phyloP scores from a whole-genome alignment of 164 flowering plant species.

The Stephania yunnanensis region DNA sequence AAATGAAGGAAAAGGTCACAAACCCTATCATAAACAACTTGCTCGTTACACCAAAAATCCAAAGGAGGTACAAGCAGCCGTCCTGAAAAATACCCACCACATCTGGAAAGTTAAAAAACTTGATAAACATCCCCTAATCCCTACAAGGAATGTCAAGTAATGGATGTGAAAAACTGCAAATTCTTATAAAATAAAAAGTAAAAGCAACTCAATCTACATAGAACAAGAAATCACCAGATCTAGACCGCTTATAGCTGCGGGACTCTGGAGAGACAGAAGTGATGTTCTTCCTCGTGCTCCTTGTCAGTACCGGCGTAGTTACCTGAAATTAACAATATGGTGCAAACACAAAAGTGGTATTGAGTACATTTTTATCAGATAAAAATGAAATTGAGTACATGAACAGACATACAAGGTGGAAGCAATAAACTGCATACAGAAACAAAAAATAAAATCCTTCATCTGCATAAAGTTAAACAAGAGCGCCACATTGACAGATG shows the following conservation, averaged over 20 bases:
- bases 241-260: constrained; percentile 32
- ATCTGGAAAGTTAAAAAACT: background rate
- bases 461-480: no score
- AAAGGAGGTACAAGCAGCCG: constrained; percentile 46
- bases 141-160: background rate
- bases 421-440: no score
- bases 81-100: constrained; percentile 37
- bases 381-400: no score
- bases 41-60: constrained; percentile 54
- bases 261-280: constrained; percentile 28
- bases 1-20: constrained; percentile 15
- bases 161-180: background rate
- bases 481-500: no score
- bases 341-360: background rate
- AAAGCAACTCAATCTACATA: no score
- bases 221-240: constrained; percentile 35
- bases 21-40: constrained; percentile 44
- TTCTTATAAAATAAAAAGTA: background rate
- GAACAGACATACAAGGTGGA: no score
- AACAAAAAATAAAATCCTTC: no score
- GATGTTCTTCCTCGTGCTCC: constrained; percentile 12
- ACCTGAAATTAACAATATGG: constrained; percentile 15
- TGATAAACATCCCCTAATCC: constrained; percentile 6
- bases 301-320: constrained; percentile 5
- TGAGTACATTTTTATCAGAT: no score